These are phyloP conservation scores for Uronychia binucleata DNA, from an alignment of 73 alveolate species.

Conservation along the genomic window DNA sequence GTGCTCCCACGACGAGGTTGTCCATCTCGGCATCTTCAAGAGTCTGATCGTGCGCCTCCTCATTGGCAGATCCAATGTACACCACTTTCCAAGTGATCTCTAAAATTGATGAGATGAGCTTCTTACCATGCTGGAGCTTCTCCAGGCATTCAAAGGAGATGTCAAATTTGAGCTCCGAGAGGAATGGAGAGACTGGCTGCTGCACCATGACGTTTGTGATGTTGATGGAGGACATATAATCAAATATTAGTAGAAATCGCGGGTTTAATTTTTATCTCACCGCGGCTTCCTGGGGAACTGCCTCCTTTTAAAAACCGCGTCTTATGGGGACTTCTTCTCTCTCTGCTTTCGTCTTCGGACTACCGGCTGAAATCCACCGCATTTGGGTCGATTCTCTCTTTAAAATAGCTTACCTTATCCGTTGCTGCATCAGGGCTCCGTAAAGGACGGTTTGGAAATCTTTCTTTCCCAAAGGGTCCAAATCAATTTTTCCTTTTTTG, in stretches of 20 bases:
- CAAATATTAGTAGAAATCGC: background rate
- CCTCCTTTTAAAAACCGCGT: too few species aligned
- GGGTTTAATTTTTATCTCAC: constrained; percentile 6
- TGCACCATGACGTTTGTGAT: constrained; percentile 88
- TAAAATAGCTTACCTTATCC: too few species aligned
- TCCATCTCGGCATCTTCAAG: constrained; percentile 94
- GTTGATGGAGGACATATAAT: constrained; percentile 90
- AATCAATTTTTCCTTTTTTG: background rate
- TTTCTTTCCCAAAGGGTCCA: too few species aligned
- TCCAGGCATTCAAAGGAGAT: constrained; percentile 88
- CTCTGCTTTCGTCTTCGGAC: too few species aligned
- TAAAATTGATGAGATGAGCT: background rate
- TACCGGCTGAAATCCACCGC: too few species aligned
- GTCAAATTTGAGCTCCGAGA: constrained; percentile 84
- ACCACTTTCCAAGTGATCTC: constrained; percentile 89
- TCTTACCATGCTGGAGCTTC: constrained; percentile 67
- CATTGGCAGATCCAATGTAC: constrained; percentile 94
- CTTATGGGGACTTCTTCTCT: too few species aligned
- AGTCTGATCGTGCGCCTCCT: constrained; percentile 87
- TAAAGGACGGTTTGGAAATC: too few species aligned
- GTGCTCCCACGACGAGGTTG: constrained; percentile 83
- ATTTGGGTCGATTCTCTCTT: too few species aligned
- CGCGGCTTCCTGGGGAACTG: constrained; percentile 4
- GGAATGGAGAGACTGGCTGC: constrained; percentile 84
- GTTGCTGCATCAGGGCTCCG: too few species aligned